Conservation (phyloP, 768 basidiomycete genomes). For the Trichaptum fuscoviolaceum region DNA sequence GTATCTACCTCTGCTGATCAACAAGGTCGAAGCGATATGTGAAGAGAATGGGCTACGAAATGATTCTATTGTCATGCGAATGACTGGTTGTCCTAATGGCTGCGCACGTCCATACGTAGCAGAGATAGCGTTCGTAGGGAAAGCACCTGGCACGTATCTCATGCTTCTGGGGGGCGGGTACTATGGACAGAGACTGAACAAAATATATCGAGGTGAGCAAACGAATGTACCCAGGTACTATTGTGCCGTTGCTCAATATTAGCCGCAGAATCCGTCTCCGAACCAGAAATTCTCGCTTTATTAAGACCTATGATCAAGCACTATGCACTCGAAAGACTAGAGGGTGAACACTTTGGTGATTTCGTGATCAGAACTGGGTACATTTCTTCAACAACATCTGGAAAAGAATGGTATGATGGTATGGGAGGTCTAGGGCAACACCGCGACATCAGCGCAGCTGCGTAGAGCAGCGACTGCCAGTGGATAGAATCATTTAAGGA, state of each 20-base stretch:
- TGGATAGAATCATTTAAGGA: neutral
- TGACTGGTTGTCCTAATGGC: constrained; percentile 96
- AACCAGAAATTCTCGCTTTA: constrained; percentile 88
- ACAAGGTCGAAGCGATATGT: constrained; percentile 92
- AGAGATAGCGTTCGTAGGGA: constrained; percentile 95
- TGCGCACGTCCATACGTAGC: constrained; percentile 93
- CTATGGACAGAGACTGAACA: constrained; percentile 91
- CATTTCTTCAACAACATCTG: constrained; percentile 78
- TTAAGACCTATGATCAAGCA: constrained; percentile 90
- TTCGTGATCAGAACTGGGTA: constrained; percentile 91
- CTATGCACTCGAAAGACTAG: constrained; percentile 80
- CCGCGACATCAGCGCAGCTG: constrained; percentile 24
- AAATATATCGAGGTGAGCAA: constrained; percentile 77
- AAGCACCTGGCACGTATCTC: constrained; percentile 85
- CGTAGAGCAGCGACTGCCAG: neutral
- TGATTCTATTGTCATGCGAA: constrained; percentile 96
- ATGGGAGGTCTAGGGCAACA: constrained; percentile 74
- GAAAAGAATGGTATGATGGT: constrained; percentile 81
- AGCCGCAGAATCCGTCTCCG: constrained; percentile 75
- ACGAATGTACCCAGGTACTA: constrained; percentile 12
- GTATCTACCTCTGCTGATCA: constrained; percentile 89
- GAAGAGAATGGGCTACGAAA: constrained; percentile 91
- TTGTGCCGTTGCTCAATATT: neutral
- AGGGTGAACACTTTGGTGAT: constrained; percentile 93
- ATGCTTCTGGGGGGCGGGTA: constrained; percentile 98